Evolutionary conservation across 1,284 basidiomycete species (phyloP), one percentile per base, ranked within the genome.

Genomic region (Waitea zeae): DNA sequence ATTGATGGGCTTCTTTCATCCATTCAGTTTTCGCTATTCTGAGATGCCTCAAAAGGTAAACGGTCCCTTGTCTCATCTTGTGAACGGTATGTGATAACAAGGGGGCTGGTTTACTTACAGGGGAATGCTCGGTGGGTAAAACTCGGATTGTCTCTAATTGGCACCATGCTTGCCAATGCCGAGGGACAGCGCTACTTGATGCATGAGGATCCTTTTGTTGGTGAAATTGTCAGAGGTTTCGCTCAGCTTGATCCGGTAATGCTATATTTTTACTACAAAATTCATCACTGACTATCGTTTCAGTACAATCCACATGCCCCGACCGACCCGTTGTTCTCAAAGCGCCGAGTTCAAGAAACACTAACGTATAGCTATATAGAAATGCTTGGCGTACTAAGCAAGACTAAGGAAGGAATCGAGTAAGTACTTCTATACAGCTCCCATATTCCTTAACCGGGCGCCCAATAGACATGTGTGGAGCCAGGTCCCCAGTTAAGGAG

Each of bases 301-400:
- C 37, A 82, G 78, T 75, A 73, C 46, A 79, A 78, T 41, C 67
- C 69, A 4, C 59, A 63, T 9, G 68, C 72, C 0, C 70, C 70
- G 37, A 65, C 70, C 3, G 82, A 92, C 45, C 76, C 84, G 0
- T 67, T 97, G 35, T 87, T 98, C 46, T 89, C 90, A 3, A 81
- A 80, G 48, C 70, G 73, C 43, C 67, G 87, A 9, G 68, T 97
- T 38, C 66, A 80, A 32, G 76, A 80, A 24, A 93, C 89, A 0
- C 56, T 98, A 40, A 83, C 87, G 0, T 81, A 72, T 45, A 93
- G 92, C 0, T 98, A 98, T 53, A 77, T 99, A 42, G 90, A 96
- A 49, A 90, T 99, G 79, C 65, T 99, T 2, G 92, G 92, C 3
- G 78, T 75, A 1, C 60, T 98, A 29, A 93, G 86, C 54, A 86